Evolutionary conservation across 2,329 filamentous ascomycete species (phyloP), one percentile per base, ranked within the genome.

Genomic region (Penicillium italicum): DNA sequence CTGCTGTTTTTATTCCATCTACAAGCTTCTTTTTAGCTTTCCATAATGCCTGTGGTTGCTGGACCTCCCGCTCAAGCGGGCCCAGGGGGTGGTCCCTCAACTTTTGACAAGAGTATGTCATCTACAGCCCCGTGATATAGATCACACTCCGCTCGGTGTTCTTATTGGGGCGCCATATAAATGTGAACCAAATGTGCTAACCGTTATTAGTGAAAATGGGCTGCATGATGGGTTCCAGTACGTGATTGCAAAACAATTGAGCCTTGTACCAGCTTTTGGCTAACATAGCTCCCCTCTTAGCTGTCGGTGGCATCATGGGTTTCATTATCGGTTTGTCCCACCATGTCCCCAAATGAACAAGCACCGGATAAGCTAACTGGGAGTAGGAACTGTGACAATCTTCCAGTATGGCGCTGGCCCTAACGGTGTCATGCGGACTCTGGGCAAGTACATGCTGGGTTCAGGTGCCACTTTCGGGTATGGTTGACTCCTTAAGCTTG

Each of bases 181-280:
- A 22, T 24, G 2, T 30, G 18, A 7, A 26, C 4, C 3, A 36
- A 33, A 50, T 57, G 51, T 56, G 45, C 67, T 72, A 69, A 78
- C 73, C 28, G 36, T 55, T 46, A 62, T 66, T 73, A 96, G 91
- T 92, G 75, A 97, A 96, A 82, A 97, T 97, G 91, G 94, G 94
- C 67, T 91, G 89, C 61, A 87, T 99, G 87, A 97, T 97, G 91
- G 94, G 94, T 66, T 90, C 91, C 74, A 95, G 93, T 97, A 89
- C 69, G 91, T 84, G 55, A 45, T 41, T 50, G 55, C 43, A 43
- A 59, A 34, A 38, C n/a, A n/a, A 47, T 18, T 14, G 28, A 42
- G 24, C 18, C 24, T 54, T 45, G 46, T 41, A 18, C 14, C 18
- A 56, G 26, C 55, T 53, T 24, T 9, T 53, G 24, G 51, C 65